Conservation (phyloP, 2,329 filamentous ascomycete genomes). For the Alternaria rosae region DNA sequence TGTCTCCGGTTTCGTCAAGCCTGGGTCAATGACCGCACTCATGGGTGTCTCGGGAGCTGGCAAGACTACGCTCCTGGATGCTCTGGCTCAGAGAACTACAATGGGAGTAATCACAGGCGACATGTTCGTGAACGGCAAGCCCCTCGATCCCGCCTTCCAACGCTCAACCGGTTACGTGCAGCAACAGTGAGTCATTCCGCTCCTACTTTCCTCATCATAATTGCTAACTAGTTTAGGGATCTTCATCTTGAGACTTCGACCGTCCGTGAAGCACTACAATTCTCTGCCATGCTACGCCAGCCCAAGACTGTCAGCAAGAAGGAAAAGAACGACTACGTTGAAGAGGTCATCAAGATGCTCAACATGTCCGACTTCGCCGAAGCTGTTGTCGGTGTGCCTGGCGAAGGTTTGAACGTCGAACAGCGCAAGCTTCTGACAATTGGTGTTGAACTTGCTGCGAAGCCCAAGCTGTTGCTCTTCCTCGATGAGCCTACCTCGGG, state of each 20-base stretch:
- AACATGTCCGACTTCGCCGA: conserved; percentile 73
- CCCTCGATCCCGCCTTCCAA: conserved; percentile 46
- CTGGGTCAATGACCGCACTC: conserved; percentile 57
- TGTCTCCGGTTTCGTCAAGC: conserved; percentile 63
- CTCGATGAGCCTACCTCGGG: conserved; percentile 67
- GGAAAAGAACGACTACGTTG: conserved; percentile 69
- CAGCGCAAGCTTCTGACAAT: conserved; percentile 76
- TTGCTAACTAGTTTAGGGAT: conserved; percentile 30
- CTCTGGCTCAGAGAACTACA: conserved; percentile 44
- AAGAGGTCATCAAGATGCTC: conserved; percentile 70
- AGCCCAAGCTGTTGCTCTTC: conserved; percentile 69
- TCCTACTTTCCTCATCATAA: fast-evolving
- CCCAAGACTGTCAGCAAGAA: conserved; percentile 60
- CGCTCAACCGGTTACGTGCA: conserved; percentile 51
- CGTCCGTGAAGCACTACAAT: conserved; percentile 47
- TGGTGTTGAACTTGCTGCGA: conserved; percentile 74
- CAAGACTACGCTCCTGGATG: conserved; percentile 50
- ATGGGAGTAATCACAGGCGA: conserved; percentile 51
- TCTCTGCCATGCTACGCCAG: conserved; percentile 54
- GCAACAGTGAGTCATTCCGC: conserved; percentile 38
- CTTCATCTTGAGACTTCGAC: conserved; percentile 50
- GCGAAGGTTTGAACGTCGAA: conserved; percentile 71
- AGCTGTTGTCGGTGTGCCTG: conserved; percentile 69
- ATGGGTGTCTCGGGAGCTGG: conserved; percentile 51
- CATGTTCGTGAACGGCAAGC: conserved; percentile 50